Conservation (phyloP, 2,329 filamentous ascomycete species). For the Colletotrichum sp. region DNA sequence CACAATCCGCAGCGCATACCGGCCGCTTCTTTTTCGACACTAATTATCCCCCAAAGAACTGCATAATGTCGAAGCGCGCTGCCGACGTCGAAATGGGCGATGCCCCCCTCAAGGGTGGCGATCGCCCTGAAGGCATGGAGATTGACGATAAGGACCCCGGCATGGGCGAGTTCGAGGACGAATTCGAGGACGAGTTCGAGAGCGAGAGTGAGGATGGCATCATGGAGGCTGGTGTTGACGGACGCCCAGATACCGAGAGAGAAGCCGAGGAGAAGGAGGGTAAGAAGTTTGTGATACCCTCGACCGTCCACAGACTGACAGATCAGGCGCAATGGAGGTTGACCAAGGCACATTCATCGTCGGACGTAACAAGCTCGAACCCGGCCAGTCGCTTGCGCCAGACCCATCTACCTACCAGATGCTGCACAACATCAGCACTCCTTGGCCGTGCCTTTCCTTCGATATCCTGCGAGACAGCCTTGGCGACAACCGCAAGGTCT, state of each 20-base stretch:
- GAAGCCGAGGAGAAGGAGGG: conserved; percentile 86
- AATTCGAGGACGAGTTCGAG: conserved; percentile 92
- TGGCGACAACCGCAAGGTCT: conserved; percentile 89
- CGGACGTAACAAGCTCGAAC: conserved; percentile 87
- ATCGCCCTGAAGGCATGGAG: conserved; percentile 69
- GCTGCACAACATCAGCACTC: conserved; percentile 91
- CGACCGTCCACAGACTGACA: neutral
- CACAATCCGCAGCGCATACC: neutral
- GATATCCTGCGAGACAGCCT: conserved; percentile 87
- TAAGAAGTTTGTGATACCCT: conserved; percentile 32
- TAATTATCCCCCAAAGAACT: neutral
- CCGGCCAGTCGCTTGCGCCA: conserved; percentile 88
- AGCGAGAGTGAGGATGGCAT: conserved; percentile 91
- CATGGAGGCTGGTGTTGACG: conserved; percentile 92
- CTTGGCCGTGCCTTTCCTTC: conserved; percentile 97
- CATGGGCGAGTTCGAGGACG: conserved; percentile 90
- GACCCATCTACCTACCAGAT: conserved; percentile 97
- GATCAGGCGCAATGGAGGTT: conserved; percentile 81
- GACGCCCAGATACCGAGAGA: conserved; percentile 87
- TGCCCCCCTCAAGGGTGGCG: conserved; percentile 63
- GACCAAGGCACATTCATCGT: conserved; percentile 97
- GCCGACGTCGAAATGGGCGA: conserved; percentile 54
- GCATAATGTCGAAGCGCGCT: conserved; percentile 64
- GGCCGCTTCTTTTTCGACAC: neutral
- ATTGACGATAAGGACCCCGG: conserved; percentile 60